Evolutionary conservation across 306 rosid genomes (phyloP).

Genomic region (Carpinus fangiana): DNA sequence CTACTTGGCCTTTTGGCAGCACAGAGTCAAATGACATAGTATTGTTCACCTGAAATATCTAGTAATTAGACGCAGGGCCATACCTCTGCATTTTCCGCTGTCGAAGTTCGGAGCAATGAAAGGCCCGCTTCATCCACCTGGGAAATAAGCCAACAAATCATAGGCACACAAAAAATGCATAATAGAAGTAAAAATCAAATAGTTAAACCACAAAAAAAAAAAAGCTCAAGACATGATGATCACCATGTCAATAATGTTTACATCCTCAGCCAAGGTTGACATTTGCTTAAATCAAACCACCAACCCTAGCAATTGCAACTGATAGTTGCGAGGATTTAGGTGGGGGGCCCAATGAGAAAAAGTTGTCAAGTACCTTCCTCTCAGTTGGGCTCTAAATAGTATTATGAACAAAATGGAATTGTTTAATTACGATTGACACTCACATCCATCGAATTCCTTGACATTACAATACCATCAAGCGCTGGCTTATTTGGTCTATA

Average conservation of each 20-base stretch:
- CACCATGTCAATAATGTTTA: not conserved
- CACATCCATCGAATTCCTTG: slow-evolving; percentile 76
- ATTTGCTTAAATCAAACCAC: not conserved
- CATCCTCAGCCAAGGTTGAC: not conserved
- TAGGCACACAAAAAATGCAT: not conserved
- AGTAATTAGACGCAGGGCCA: slow-evolving; percentile 27
- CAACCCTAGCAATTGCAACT: not conserved
- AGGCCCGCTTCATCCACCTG: slow-evolving; percentile 62
- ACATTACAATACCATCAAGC: slow-evolving; percentile 46
- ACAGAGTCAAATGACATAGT: not conserved
- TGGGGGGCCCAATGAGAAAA: not conserved
- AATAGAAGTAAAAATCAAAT: not conserved
- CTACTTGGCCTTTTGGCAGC: not conserved
- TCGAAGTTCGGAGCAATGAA: slow-evolving; percentile 43
- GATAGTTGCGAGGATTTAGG: not conserved
- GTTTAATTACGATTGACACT: slow-evolving; percentile 18
- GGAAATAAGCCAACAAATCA: slow-evolving; percentile 20
- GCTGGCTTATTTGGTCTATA: slow-evolving; percentile 54
- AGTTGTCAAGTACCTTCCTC: not conserved
- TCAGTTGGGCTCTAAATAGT: not conserved
- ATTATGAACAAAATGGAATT: slow-evolving; percentile 11
- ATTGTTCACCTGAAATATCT: not conserved
- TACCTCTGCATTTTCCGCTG: slow-evolving; percentile 58
- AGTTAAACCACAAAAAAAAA: not conserved
- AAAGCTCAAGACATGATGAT: not conserved